Conservation (phyloP, 768 basidiomycete species). For the Trametes cingulata region DNA sequence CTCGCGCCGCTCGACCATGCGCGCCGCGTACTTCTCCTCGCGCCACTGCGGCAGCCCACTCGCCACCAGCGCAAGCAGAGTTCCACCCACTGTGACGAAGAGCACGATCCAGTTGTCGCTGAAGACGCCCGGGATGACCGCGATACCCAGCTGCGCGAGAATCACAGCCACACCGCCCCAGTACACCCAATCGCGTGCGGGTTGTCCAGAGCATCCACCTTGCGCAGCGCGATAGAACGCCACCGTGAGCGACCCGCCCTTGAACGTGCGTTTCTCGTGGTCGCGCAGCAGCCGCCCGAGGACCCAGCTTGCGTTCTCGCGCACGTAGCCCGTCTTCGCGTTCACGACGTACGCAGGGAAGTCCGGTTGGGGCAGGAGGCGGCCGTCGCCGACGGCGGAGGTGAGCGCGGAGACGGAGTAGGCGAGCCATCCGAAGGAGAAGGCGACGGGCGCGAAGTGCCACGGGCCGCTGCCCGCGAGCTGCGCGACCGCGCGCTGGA, state of each 20-base stretch:
- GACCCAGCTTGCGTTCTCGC: conserved; percentile 32
- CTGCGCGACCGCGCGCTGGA: conserved; percentile 34
- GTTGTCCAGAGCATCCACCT: conserved; percentile 19
- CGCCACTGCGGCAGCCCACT: conserved; percentile 35
- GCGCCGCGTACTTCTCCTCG: conserved; percentile 33
- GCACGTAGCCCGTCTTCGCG: conserved; percentile 28
- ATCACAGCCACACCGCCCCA: conserved; percentile 28
- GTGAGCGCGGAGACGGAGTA: conserved; percentile 33
- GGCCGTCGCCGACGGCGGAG: conserved; percentile 27
- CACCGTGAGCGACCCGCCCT: conserved; percentile 23
- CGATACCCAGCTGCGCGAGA: conserved; percentile 32
- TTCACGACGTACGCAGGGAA: conserved; percentile 25
- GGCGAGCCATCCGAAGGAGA: conserved; percentile 38
- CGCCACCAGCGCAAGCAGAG: conserved; percentile 26
- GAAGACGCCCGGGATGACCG: conserved; percentile 30
- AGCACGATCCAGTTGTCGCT: conserved; percentile 33
- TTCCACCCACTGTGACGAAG: conserved; percentile 32
- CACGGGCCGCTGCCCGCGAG: conserved; percentile 26
- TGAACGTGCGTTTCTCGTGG: conserved; percentile 19
- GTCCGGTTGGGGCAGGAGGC: conserved; percentile 33
- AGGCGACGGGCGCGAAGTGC: conserved; percentile 32
- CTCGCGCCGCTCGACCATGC: conserved; percentile 23
- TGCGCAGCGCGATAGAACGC: conserved; percentile 23
- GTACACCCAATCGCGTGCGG: conserved; percentile 32
- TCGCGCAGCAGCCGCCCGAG: conserved; percentile 34